phyloP scores from a whole-genome alignment of 1,139 yeast genomes.

The Taphrina deformans region DNA sequence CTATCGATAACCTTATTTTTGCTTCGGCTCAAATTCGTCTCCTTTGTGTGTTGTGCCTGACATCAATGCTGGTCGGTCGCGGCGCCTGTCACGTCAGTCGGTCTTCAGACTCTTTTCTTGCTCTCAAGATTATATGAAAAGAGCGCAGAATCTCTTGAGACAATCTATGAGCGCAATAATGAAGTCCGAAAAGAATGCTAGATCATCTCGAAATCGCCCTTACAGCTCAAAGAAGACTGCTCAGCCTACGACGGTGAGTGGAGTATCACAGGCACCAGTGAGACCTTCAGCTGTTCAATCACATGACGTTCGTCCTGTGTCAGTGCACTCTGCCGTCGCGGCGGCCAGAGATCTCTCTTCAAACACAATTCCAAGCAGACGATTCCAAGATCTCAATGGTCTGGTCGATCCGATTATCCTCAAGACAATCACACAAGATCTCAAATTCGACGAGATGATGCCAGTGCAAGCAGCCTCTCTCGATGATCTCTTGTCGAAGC shows the following conservation, averaged over 20 bases:
- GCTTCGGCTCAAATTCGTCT: background rate
- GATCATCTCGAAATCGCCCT: constrained; percentile 1
- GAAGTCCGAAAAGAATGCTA: constrained; percentile 14
- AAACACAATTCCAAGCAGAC: background rate
- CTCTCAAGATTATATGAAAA: too few species aligned
- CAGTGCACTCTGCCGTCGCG: constrained; percentile 1
- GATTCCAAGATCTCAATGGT: constrained; percentile 11
- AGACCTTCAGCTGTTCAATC: background rate
- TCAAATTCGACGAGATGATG: constrained; percentile 91
- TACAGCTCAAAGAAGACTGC: background rate
- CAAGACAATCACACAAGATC: constrained; percentile 48
- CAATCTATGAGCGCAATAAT: constrained; percentile 6
- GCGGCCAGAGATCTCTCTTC: constrained; percentile 12
- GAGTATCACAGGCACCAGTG: background rate
- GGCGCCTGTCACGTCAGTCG: too few species aligned
- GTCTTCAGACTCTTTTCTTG: too few species aligned
- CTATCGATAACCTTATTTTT: constrained; percentile 8
- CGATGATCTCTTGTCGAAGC: constrained; percentile 92
- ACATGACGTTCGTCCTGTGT: background rate
- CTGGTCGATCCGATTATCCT: constrained; percentile 23
- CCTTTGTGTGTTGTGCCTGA: background rate
- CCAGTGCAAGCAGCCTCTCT: constrained; percentile 90
- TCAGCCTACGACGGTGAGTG: background rate
- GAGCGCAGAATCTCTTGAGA: background rate
- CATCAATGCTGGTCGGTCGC: too few species aligned